A percentile compares a stretch with the other conserved stretches of the same genome.
Conservation (phyloP, 2,329 filamentous ascomycete species). For the Aspergillus thermomutatus region DNA sequence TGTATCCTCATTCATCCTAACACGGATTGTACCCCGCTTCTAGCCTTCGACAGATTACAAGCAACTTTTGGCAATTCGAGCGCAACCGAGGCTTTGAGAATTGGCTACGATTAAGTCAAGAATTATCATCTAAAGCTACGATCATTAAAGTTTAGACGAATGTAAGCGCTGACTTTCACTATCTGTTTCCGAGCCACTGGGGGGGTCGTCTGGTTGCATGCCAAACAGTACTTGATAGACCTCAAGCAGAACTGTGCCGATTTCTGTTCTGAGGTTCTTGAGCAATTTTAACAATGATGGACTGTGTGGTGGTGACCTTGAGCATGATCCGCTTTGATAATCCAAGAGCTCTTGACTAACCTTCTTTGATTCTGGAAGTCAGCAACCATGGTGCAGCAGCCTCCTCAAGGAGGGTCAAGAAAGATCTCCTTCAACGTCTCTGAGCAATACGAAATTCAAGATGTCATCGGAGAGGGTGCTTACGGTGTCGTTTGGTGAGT, state of each 20-base stretch:
- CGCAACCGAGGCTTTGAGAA: slow-evolving; percentile 4
- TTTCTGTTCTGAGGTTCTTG: neutral
- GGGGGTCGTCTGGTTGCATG: slow-evolving; percentile 11
- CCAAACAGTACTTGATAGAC: neutral
- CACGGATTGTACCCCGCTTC: slow-evolving; percentile 17
- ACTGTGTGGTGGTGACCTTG: neutral
- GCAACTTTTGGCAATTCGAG: slow-evolving; percentile 1
- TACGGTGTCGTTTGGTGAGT: slow-evolving; percentile 97
- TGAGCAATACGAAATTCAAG: slow-evolving; percentile 98
- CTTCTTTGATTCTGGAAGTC: slow-evolving; percentile 4
- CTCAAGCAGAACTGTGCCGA: neutral
- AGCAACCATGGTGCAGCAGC: slow-evolving; percentile 41
- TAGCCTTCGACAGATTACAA: slow-evolving; percentile 6
- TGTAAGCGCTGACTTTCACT: slow-evolving; percentile 9
- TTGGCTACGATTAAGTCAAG: neutral
- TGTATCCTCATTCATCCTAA: neutral
- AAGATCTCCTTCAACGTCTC: slow-evolving; percentile 99
- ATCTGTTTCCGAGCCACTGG: slow-evolving; percentile 8
- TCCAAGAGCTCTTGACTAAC: slow-evolving; percentile 1
- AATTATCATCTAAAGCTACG: neutral
- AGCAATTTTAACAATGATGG: slow-evolving; percentile 1
- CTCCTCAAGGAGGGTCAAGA: slow-evolving; percentile 58
- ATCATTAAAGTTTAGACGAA: neutral
- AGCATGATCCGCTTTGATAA: neutral
- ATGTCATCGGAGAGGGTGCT: slow-evolving; percentile 97